Conservation (phyloP, 495 filamentous ascomycete genomes). For the Amniculicola lignicola region DNA sequence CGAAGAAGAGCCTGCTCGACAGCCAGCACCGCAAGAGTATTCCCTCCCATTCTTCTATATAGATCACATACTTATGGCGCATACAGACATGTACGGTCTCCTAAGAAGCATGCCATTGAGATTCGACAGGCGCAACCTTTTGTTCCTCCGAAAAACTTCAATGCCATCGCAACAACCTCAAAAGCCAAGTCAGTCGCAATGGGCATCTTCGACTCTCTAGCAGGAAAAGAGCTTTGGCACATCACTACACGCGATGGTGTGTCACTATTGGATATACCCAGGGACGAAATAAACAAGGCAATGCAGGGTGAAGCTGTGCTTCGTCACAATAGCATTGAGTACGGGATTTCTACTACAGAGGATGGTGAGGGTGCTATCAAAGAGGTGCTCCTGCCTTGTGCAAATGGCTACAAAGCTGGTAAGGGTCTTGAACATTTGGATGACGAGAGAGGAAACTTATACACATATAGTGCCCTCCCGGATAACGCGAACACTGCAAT, state of each 20-base stretch:
- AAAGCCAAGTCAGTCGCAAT: constrained; percentile 19
- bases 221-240: constrained; percentile 55
- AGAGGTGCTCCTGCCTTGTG: constrained; percentile 37
- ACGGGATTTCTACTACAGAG: constrained; percentile 46
- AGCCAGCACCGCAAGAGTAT: constrained; percentile 3
- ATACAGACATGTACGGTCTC: constrained; percentile 8
- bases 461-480: constrained; percentile 4
- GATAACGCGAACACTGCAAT: constrained; percentile 27
- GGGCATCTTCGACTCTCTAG: constrained; percentile 37
- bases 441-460: background rate
- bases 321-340: constrained; percentile 43
- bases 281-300: constrained; percentile 42
- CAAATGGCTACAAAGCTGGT: constrained; percentile 24
- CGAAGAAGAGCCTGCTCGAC: constrained; percentile 5
- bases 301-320: constrained; percentile 39
- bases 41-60: background rate
- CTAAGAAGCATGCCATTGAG: constrained; percentile 21
- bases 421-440: background rate
- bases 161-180: constrained; percentile 21
- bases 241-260: constrained; percentile 51
- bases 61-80: background rate
- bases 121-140: constrained; percentile 42
- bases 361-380: constrained; percentile 41
- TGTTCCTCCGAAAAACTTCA: constrained; percentile 46
- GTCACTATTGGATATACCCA: constrained; percentile 44